A percentile compares a stretch with the other conserved stretches of the same genome.
phyloP scores from a whole-genome alignment of 225 moss, liverwort and hornwort genomes.

The Ulota crispa region DNA sequence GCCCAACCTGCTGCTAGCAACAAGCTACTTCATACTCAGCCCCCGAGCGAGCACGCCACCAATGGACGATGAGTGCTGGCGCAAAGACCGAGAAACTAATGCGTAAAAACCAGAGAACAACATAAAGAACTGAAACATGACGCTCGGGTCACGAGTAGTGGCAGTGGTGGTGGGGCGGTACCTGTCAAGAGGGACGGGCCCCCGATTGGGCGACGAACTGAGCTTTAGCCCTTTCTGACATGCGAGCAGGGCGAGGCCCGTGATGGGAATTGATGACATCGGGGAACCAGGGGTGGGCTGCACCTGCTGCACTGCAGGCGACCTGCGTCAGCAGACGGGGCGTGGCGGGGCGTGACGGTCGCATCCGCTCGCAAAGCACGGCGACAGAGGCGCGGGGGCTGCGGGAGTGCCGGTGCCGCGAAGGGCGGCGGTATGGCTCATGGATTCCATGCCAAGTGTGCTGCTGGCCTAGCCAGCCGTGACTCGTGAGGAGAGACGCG shows the following conservation, averaged over 20 bases:
- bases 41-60: background rate
- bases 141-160: slow-evolving; percentile 19
- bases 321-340: slow-evolving; percentile 6
- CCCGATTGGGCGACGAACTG: background rate
- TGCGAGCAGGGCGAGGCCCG: background rate
- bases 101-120: background rate
- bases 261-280: slow-evolving; percentile 19
- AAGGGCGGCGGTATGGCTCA: slow-evolving; percentile 7
- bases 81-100: background rate
- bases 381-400: slow-evolving; percentile 1
- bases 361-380: slow-evolving; percentile 12
- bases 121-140: too few relatives aligned
- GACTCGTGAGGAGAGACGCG: background rate
- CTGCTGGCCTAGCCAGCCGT: background rate
- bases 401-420: background rate
- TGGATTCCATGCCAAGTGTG: slow-evolving; percentile 13
- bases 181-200: background rate
- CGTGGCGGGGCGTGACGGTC: slow-evolving; percentile 11
- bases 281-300: background rate
- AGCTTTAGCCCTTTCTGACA: background rate
- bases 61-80: background rate
- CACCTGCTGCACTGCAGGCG: background rate
- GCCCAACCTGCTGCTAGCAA: background rate
- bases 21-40: background rate
- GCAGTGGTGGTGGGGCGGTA: background rate